Base-by-base conservation (phyloP, 148 eudicot species). In the Silene latifolia region DNA sequence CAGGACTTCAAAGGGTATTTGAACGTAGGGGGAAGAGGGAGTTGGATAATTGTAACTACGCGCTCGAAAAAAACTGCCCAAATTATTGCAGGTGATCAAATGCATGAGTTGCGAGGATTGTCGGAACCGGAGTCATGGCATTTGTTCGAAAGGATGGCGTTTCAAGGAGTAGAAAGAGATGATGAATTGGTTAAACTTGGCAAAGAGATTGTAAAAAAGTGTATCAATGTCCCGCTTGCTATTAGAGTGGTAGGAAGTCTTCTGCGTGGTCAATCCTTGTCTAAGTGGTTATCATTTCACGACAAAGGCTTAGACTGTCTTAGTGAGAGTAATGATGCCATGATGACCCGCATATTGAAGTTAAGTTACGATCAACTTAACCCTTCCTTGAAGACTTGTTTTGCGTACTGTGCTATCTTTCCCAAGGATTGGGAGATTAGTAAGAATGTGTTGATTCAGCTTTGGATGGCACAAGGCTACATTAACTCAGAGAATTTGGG, bases 141-240 rank as follows among this genome's bases (percentile, higher is more conserved):
- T 17, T 67, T 67, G 12, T 67, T 67, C 7, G 17, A 67, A 46
- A 42, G 14, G 23, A 67, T 67, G 71, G 71, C 54, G 14, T 19
- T 67, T 10, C 44, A 39, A 39, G 25, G n/a, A 19, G 56, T 3
- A 54, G 66, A 51, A 72, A 18, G 3, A 9, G 53, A 74, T 2
- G 61, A 23, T 12, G 35, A 69, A 1, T 17, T 69, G 2, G 63
- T 48, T 19, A 11, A 79, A 44, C 69, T 74, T 56, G 82, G 78
- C 6, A 27, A 74, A 24, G 72, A 48, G 27, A 79, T 79, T 21
- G 71, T 79, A 6, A 56, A 74, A 10, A 54, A 54, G 59, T 79
- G 82, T 53, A 71, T 24, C 0, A 71, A 75, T 24, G 71, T 79
- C n/a, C 82, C 82, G 17, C 70, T 79, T 54, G 82, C 78, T 4